Evolutionary conservation across 2,329 filamentous ascomycete genomes (phyloP).

Genomic region (Pestalotiopsis sp.): DNA sequence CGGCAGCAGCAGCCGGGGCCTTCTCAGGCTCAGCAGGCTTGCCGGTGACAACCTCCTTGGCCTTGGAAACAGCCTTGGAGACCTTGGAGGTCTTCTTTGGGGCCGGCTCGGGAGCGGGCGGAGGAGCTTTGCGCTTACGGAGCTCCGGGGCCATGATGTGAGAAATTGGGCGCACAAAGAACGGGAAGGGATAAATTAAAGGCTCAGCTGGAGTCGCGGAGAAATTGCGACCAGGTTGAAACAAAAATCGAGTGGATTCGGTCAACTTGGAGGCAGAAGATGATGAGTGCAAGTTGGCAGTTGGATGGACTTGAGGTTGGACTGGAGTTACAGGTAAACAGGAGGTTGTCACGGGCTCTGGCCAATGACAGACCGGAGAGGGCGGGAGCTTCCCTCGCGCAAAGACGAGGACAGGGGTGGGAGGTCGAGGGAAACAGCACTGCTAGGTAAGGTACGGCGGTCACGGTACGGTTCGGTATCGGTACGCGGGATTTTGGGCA

Average conservation of each 20-base stretch:
- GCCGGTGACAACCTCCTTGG: conserved; percentile 36
- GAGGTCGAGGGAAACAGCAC: background rate
- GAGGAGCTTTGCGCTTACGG: conserved; percentile 48
- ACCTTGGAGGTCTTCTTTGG: conserved; percentile 45
- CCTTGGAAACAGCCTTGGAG: conserved; percentile 40
- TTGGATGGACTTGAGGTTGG: conserved; percentile 27
- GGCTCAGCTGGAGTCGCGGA: conserved; percentile 19
- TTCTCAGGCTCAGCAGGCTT: conserved; percentile 29
- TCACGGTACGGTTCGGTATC: too few species aligned
- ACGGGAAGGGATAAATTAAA: conserved; percentile 12
- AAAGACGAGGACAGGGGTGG: conserved; percentile 15
- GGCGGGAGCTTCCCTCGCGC: conserved; percentile 24
- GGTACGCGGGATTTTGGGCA: conserved; percentile 1
- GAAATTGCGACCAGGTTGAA: conserved; percentile 20
- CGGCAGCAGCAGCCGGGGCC: background rate
- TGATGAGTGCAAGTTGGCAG: conserved; percentile 23
- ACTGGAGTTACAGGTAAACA: conserved; percentile 30
- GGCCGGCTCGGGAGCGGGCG: conserved; percentile 39
- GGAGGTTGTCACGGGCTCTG: conserved; percentile 27
- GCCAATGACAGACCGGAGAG: conserved; percentile 25
- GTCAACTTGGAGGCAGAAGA: conserved; percentile 18
- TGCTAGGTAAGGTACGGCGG: background rate
- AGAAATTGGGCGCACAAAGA: conserved; percentile 17
- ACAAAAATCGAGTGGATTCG: conserved; percentile 15
- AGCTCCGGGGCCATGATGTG: conserved; percentile 44